Conservation (phyloP, 208 protist species). For the Trypanosoma avium region DNA sequence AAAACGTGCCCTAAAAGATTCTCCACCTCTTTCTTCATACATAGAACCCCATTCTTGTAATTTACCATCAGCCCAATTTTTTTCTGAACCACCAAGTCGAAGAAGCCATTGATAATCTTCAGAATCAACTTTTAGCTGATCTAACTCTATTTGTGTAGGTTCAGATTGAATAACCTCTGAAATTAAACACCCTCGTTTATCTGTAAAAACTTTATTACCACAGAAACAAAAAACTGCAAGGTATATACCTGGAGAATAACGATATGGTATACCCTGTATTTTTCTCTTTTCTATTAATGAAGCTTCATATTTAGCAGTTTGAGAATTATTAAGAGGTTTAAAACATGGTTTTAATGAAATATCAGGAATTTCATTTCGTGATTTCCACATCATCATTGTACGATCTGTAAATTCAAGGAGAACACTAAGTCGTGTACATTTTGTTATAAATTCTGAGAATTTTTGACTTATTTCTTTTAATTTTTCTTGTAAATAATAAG, state of each 20-base stretch:
- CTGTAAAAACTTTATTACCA: slow-evolving; percentile 23
- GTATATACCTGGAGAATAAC: slow-evolving; percentile 28
- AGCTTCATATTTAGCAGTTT: slow-evolving; percentile 24
- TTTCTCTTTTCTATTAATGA: slow-evolving; percentile 12
- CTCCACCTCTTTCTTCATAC: slow-evolving; percentile 25
- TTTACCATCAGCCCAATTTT: slow-evolving; percentile 20
- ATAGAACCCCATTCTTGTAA: slow-evolving; percentile 19
- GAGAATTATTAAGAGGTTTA: slow-evolving; percentile 14
- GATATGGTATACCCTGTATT: not conserved
- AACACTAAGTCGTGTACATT: slow-evolving; percentile 9
- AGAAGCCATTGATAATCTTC: slow-evolving; percentile 36
- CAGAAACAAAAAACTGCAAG: slow-evolving; percentile 25
- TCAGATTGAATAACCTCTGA: slow-evolving; percentile 19
- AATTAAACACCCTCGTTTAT: slow-evolving; percentile 12
- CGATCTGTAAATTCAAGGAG: slow-evolving; percentile 16
- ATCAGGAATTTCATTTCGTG: slow-evolving; percentile 20
- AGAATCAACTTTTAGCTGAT: slow-evolving; percentile 18
- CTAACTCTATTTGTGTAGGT: slow-evolving; percentile 10
- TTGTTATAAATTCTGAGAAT: slow-evolving; percentile 14
- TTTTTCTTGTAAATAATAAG: slow-evolving; percentile 10
- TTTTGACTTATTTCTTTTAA: slow-evolving; percentile 4
- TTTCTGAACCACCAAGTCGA: slow-evolving; percentile 19
- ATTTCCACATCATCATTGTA: slow-evolving; percentile 19
- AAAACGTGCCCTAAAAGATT: slow-evolving; percentile 29
- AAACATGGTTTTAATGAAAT: slow-evolving; percentile 30